Evolutionary conservation across 306 rosid genomes (phyloP).

Genomic region (Vigna trinervia): DNA sequence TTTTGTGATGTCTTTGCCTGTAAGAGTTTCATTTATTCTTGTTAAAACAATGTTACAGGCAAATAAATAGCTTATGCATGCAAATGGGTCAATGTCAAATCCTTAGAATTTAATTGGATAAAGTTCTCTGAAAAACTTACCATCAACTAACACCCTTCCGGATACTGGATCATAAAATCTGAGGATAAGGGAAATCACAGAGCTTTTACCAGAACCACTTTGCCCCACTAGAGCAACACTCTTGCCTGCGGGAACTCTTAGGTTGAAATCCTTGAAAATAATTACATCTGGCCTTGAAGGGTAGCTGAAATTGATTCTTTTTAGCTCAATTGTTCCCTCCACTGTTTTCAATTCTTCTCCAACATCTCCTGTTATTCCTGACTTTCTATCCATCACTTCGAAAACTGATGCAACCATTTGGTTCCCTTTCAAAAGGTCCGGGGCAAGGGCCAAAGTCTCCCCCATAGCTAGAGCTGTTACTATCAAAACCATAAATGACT

Average conservation of each 20-base stretch:
- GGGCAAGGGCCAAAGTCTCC: conserved; percentile 87
- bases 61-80: conserved; percentile 19
- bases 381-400: conserved; percentile 75
- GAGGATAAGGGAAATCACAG: conserved; percentile 83
- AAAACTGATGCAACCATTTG: conserved; percentile 96
- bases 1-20: conserved; percentile 86
- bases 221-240: conserved; percentile 91
- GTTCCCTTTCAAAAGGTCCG: conserved; percentile 91
- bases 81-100: conserved; percentile 3
- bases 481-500: conserved; percentile 89
- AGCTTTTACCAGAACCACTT: conserved; percentile 99
- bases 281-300: conserved; percentile 90
- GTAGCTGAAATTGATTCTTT: conserved; percentile 73
- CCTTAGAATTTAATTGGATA: background rate
- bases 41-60: conserved; percentile 23
- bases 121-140: conserved; percentile 51
- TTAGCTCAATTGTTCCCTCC: conserved; percentile 89
- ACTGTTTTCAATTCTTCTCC: conserved; percentile 79
- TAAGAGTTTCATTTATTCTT: conserved; percentile 35
- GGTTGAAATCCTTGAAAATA: conserved; percentile 84
- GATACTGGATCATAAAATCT: conserved; percentile 84
- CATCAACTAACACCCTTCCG: conserved; percentile 89
- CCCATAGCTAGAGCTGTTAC: conserved; percentile 96
- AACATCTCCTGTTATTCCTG: conserved; percentile 61
- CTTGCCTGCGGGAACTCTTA: conserved; percentile 74